phyloP scores from a whole-genome alignment of 805 yeast genomes.

The Candida saitoana region DNA sequence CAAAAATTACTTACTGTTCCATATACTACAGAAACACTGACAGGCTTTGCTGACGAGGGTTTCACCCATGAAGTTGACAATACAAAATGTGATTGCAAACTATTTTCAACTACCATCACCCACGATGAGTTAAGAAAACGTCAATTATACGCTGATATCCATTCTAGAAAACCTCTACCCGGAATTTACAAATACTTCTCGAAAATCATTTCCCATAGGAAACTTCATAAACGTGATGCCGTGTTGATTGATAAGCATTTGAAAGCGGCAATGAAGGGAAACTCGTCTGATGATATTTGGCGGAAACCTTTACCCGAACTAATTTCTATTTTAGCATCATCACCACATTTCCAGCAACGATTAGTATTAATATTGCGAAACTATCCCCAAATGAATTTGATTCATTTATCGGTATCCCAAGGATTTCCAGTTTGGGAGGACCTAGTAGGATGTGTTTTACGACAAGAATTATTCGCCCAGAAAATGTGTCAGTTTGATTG shows the following conservation, averaged over 20 bases:
- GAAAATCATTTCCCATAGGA: conserved; percentile 3
- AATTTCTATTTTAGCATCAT: not conserved
- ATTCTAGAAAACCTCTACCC: conserved; percentile 1
- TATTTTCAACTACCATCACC: not conserved
- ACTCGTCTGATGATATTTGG: not conserved
- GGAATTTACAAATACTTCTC: conserved; percentile 8
- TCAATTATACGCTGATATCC: conserved; percentile 6
- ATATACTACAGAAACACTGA: conserved; percentile 1
- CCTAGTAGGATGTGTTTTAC: conserved; percentile 10
- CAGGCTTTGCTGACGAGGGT: conserved; percentile 6
- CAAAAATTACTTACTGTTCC: not conserved
- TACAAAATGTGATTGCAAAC: not conserved
- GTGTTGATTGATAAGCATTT: not conserved
- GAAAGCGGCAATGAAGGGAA: not conserved
- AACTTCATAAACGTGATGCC: not conserved
- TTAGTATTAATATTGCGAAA: conserved; percentile 4
- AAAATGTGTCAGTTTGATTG: conserved; percentile 11
- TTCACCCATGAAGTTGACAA: not conserved
- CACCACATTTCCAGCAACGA: not conserved
- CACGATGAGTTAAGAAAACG: conserved; percentile 7
- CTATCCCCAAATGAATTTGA: conserved; percentile 8
- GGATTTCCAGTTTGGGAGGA: conserved; percentile 7
- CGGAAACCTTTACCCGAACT: not conserved
- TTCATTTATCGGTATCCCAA: conserved; percentile 6
- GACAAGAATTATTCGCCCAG: conserved; percentile 9